Evolutionary conservation across 2,329 filamentous ascomycete genomes (phyloP).

Genomic region (Orbilia javanica): DNA sequence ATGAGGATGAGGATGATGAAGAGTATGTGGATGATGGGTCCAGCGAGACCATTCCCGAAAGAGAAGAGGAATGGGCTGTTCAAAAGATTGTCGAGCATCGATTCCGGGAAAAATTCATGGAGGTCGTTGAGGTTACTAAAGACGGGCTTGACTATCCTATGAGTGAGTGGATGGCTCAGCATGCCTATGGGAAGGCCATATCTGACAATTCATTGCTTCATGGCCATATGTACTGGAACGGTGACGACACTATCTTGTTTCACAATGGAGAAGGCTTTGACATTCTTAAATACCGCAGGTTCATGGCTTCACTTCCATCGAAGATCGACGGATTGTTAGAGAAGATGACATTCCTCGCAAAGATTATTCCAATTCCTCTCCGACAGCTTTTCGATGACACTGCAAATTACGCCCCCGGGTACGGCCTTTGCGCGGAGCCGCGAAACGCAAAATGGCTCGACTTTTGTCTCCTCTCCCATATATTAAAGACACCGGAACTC

Average conservation of each 20-base stretch:
- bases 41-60: too few relatives aligned
- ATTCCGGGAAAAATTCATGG: background rate
- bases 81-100: background rate
- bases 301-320: background rate
- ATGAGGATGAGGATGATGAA: background rate
- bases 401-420: background rate
- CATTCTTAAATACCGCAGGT: background rate
- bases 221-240: slow-evolving; percentile 2
- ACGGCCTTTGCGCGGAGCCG: background rate
- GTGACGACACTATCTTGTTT: background rate
- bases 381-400: background rate
- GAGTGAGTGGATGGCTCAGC: slow-evolving; percentile 20
- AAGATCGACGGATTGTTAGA: background rate
- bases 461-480: background rate
- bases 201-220: slow-evolving; percentile 4
- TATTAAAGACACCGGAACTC: background rate
- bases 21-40: background rate
- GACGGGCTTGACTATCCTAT: slow-evolving; percentile 13
- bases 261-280: slow-evolving; percentile 14
- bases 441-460: background rate
- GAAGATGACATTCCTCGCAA: background rate
- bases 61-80: background rate
- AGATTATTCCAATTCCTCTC: background rate
- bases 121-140: background rate
- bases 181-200: slow-evolving; percentile 16